Conservation (phyloP, 441 rosid genomes). For the Kokia cookei region DNA sequence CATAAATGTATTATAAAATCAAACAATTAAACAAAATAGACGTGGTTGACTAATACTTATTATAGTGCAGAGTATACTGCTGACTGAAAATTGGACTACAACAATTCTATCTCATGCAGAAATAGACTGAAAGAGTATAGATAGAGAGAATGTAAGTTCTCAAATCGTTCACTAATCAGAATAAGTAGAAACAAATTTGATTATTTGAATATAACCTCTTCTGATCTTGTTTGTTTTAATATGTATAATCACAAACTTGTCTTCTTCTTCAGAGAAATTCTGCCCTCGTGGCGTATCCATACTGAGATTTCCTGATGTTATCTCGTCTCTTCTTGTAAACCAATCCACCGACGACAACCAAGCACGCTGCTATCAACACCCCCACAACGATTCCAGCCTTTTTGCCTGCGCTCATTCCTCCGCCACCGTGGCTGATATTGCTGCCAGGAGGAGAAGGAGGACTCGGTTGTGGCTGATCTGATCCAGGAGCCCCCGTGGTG, state of each 20-base stretch:
- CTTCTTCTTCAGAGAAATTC: conserved; percentile 1
- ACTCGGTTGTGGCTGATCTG: background rate
- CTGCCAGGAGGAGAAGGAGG: background rate
- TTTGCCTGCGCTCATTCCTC: conserved; percentile 20
- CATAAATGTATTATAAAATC: background rate
- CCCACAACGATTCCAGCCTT: conserved; percentile 22
- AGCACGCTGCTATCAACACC: conserved; percentile 12
- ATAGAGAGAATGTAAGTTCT: background rate
- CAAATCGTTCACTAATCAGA: background rate
- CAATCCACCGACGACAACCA: conserved; percentile 18
- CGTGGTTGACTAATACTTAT: background rate
- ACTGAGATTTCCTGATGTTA: conserved; percentile 13
- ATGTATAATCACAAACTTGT: background rate
- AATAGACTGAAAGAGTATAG: background rate
- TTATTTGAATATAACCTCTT: background rate
- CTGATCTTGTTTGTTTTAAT: background rate
- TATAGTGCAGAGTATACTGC: too few relatives aligned
- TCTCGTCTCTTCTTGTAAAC: conserved; percentile 23
- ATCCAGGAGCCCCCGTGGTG: background rate
- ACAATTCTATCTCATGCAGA: background rate
- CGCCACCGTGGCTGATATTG: background rate
- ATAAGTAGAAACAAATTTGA: too few relatives aligned
- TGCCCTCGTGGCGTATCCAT: conserved; percentile 12
- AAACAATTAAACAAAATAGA: background rate
- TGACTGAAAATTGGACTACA: background rate